These are phyloP conservation scores for Sugiyamaella sp. DNA, from an alignment of 1,139 yeast genomes.

Conservation along the genomic window DNA sequence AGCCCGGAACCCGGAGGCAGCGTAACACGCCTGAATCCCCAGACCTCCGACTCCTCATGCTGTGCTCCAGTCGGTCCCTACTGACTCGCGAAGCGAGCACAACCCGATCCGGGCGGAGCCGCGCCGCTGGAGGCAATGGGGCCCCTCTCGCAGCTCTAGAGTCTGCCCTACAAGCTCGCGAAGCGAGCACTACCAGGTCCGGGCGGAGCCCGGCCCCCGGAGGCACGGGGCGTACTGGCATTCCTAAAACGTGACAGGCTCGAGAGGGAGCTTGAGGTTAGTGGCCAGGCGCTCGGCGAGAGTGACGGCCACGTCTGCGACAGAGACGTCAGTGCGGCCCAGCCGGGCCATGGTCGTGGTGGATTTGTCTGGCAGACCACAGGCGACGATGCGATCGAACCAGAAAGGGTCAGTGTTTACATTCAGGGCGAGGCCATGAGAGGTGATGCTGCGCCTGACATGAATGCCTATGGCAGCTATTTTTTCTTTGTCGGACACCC, in stretches of 20 bases:
- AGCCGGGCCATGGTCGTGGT: constrained; percentile 54
- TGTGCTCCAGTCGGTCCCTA: too few species aligned
- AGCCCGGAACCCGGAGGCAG: too few species aligned
- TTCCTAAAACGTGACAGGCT: not conserved
- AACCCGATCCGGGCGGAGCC: too few species aligned
- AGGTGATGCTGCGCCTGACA: constrained; percentile 79
- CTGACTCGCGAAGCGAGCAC: too few species aligned
- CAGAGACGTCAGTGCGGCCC: constrained; percentile 31
- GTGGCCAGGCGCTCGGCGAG: constrained; percentile 59
- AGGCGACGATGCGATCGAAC: constrained; percentile 74
- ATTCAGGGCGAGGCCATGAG: constrained; percentile 89
- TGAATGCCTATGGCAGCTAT: constrained; percentile 91
- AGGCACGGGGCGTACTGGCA: not conserved
- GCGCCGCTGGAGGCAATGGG: not conserved
- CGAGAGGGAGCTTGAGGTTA: constrained; percentile 16
- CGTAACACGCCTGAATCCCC: too few species aligned
- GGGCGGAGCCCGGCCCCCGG: not conserved
- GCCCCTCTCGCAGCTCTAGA: not conserved
- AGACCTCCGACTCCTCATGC: too few species aligned
- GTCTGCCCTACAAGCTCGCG: not conserved
- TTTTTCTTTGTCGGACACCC: constrained; percentile 66
- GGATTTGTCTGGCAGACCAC: constrained; percentile 71
- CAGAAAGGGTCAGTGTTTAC: constrained; percentile 71
- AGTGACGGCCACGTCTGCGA: constrained; percentile 52
- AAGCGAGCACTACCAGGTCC: not conserved